phyloP scores from a whole-genome alignment of 1,139 yeast genomes.

The Meyerozyma guilliermondii region DNA sequence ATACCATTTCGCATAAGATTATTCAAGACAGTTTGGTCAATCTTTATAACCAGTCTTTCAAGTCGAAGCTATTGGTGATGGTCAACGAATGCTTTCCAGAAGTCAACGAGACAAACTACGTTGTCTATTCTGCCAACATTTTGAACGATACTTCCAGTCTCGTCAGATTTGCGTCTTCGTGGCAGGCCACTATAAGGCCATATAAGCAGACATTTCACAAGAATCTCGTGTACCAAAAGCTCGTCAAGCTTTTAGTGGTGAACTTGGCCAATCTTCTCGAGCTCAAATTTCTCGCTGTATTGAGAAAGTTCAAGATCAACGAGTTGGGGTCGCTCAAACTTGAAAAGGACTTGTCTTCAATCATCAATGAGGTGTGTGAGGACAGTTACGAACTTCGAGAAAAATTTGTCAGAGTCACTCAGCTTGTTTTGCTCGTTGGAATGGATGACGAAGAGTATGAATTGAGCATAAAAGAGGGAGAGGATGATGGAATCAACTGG shows the following conservation, averaged over 20 bases:
- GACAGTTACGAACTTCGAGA: slow-evolving; percentile 70
- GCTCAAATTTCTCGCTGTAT: slow-evolving; percentile 58
- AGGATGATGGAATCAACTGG: slow-evolving; percentile 60
- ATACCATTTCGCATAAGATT: slow-evolving; percentile 38
- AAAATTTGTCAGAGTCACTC: slow-evolving; percentile 75
- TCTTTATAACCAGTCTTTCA: slow-evolving; percentile 56
- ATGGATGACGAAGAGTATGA: slow-evolving; percentile 75
- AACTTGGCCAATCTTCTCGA: slow-evolving; percentile 54
- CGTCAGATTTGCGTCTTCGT: slow-evolving; percentile 50
- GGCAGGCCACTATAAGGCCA: slow-evolving; percentile 65
- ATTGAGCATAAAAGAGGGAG: slow-evolving; percentile 36
- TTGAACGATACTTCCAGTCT: slow-evolving; percentile 28
- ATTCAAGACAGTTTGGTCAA: slow-evolving; percentile 50
- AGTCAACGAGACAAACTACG: slow-evolving; percentile 36
- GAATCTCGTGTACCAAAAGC: slow-evolving; percentile 38
- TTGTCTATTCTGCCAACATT: slow-evolving; percentile 24
- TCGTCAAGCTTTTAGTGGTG: slow-evolving; percentile 51
- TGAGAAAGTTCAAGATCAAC: slow-evolving; percentile 56
- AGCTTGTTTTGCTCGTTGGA: slow-evolving; percentile 74
- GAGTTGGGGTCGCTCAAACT: slow-evolving; percentile 80
- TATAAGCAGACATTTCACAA: slow-evolving; percentile 55
- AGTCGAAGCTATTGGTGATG: slow-evolving; percentile 41
- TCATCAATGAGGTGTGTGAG: slow-evolving; percentile 61
- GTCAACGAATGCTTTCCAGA: slow-evolving; percentile 55
- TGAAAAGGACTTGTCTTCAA: slow-evolving; percentile 74